These are phyloP conservation scores for Pyrenophora graminea DNA, from an alignment of 2,329 filamentous ascomycete species.

Conservation along the genomic window DNA sequence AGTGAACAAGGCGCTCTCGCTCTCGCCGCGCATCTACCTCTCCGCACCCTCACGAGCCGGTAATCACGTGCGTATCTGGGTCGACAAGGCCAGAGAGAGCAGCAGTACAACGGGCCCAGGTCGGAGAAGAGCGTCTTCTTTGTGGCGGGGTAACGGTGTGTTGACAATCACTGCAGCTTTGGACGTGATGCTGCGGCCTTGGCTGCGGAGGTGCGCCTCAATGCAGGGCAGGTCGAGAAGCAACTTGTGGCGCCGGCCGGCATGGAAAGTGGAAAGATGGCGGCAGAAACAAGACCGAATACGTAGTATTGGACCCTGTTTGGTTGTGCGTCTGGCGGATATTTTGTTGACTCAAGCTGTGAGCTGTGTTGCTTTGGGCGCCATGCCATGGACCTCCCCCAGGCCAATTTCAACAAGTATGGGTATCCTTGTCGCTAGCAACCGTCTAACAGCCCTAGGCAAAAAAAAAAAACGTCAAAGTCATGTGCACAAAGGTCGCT, in stretches of 20 bases:
- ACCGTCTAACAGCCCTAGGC: neutral
- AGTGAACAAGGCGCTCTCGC: constrained; percentile 5
- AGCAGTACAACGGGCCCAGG: too few species aligned
- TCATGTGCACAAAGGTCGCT: neutral
- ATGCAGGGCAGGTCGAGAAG: constrained; percentile 16
- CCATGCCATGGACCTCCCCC: neutral
- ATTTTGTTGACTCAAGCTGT: constrained; percentile 16
- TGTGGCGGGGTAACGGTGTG: constrained; percentile 13
- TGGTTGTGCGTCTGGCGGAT: constrained; percentile 1
- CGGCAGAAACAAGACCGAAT: constrained; percentile 5
- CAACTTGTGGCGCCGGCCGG: constrained; percentile 11
- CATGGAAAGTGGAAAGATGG: neutral
- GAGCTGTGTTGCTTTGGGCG: constrained; percentile 3
- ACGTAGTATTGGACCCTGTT: neutral
- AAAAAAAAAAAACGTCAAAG: neutral
- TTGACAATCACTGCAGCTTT: constrained; percentile 11
- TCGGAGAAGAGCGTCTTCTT: neutral
- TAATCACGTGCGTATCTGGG: neutral
- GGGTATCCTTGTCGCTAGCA: constrained; percentile 10
- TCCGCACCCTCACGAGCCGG: constrained; percentile 1
- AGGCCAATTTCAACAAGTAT: constrained; percentile 5
- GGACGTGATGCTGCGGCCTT: constrained; percentile 26
- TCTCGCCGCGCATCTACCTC: constrained; percentile 12
- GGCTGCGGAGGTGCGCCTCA: constrained; percentile 24
- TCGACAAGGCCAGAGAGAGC: too few species aligned